Conservation (phyloP, 1,284 basidiomycete genomes). For the Ustilago hordei region DNA sequence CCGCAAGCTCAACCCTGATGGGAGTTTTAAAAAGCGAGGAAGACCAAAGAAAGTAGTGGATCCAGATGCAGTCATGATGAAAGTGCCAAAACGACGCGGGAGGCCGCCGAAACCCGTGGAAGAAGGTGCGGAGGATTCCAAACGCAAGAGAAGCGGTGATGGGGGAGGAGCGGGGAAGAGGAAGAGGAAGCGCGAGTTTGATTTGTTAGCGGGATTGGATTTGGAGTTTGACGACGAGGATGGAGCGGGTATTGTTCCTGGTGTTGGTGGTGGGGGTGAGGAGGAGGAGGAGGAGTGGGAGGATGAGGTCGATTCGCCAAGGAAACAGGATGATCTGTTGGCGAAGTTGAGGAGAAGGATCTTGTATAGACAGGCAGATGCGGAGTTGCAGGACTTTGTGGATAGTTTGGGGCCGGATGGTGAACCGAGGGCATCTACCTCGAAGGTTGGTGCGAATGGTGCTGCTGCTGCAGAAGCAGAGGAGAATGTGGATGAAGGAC, state of each 20-base stretch:
- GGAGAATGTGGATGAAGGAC: conserved; percentile 23
- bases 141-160: not conserved
- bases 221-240: conserved; percentile 34
- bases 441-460: conserved; percentile 14
- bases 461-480: not conserved
- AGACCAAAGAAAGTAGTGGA: conserved; percentile 43
- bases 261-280: conserved; percentile 9
- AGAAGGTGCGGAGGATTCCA: conserved; percentile 14
- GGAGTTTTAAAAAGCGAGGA: conserved; percentile 36
- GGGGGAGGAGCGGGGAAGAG: not conserved
- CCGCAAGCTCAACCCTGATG: conserved; percentile 45
- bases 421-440: conserved; percentile 1
- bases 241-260: conserved; percentile 23
- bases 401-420: conserved; percentile 32
- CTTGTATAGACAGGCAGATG: conserved; percentile 44
- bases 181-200: conserved; percentile 42
- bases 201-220: conserved; percentile 43
- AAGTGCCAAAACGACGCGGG: conserved; percentile 42
- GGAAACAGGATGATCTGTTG: conserved; percentile 42
- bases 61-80: conserved; percentile 37
- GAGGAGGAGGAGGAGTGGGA: conserved; percentile 31
- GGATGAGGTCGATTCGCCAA: conserved; percentile 24
- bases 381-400: conserved; percentile 42
- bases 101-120: conserved; percentile 30
- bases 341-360: conserved; percentile 45